Percentiles rank a stretch among this genome's conserved stretches.
Evolutionary conservation across 306 rosid species (phyloP).

Genomic region (Trichosanthes truncata): DNA sequence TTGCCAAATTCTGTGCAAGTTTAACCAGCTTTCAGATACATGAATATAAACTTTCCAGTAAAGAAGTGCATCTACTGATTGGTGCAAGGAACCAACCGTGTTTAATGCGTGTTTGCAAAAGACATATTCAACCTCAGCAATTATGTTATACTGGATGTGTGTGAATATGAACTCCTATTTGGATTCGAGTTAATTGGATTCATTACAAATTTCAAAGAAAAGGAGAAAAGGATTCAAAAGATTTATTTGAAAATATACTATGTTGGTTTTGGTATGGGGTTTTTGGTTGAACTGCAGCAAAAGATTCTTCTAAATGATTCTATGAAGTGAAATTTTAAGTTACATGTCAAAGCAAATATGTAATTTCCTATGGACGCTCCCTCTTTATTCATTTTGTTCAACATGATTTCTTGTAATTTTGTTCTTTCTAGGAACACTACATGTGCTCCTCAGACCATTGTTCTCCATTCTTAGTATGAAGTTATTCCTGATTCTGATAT

Average conservation of each 20-base stretch:
- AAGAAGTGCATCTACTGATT: neutral
- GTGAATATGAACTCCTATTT: neutral
- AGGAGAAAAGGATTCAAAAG: neutral
- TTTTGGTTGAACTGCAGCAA: neutral
- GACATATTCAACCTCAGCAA: neutral
- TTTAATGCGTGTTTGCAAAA: neutral
- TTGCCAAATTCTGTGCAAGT: constrained; percentile 70
- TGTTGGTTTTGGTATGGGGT: neutral
- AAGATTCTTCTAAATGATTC: neutral
- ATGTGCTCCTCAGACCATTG: neutral
- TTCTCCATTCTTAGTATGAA: neutral
- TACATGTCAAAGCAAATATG: neutral
- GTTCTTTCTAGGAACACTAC: neutral
- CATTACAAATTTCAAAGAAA: neutral
- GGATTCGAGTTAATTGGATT: neutral
- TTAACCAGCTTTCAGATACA: neutral
- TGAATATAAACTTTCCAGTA: neutral
- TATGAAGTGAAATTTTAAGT: neutral
- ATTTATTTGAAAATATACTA: neutral
- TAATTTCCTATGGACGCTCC: neutral
- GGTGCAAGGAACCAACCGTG: neutral
- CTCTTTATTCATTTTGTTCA: neutral
- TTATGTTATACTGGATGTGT: neutral
- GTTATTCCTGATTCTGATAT: neutral
- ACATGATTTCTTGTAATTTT: neutral